Evolutionary conservation across 352 stramenopile genomes (phyloP), one percentile per base, ranked within the genome.

Genomic region (Thraustotheca clavata): DNA sequence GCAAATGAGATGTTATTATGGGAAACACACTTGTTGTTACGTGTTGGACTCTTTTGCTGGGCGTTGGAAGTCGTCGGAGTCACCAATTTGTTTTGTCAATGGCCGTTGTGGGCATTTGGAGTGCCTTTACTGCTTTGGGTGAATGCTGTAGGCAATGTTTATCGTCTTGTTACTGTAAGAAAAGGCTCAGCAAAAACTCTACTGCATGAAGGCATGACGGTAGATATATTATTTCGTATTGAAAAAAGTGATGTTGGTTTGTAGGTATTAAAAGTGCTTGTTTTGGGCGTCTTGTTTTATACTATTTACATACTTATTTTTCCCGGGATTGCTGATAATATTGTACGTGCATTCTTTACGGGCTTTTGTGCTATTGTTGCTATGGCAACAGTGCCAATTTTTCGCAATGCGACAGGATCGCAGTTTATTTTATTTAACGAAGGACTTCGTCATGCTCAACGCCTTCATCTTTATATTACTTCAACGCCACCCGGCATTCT

Each of bases 221-320:
- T 65, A 55, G 31, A 40, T 3, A 14, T 3, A 4, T 39, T 26
- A 61, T 52, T 20, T 4, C 8, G 6, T 14, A 20, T 24, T 2
- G 2, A 2, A 24, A 18, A 3, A 2, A 8, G 20, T 29, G 41
- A 3, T 16, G 22, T 38, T 16, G 3, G 6, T 12, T 18, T 49
- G 1, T 65, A 65, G 57, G 57, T 65, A n/a, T 18, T 65, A 18
- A 65, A 65, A 20, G 57, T 65, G 11, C 29, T 65, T 11, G 40
- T 65, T 16, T 46, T 65, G 9, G 46, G 31, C 27, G 46, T 65
- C n/a, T 38, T 43, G 22, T 65, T 65, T 33, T 65, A 65, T 46
- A 47, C 57, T 39, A 26, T 65, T 27, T 65, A 65, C 29, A 65
- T 65, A 33, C 39, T 65, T 14, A 35, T 65, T 9, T 65, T 65